Conservation (phyloP, 2,329 filamentous ascomycete species). For the Trichoderma hamatum region DNA sequence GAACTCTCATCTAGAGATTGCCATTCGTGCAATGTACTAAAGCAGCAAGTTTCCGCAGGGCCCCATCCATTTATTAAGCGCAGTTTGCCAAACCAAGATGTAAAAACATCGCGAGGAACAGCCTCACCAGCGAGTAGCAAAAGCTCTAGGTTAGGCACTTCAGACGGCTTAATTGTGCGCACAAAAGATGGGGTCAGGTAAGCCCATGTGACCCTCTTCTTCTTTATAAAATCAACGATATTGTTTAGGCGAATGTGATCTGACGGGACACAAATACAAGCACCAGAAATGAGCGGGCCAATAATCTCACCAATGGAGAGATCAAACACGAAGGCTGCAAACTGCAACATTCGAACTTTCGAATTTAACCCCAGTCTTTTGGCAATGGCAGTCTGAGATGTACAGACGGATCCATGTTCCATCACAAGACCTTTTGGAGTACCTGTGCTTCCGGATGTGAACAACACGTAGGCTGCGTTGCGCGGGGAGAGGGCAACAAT, state of each 20-base stretch:
- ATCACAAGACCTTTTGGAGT: conserved; percentile 21
- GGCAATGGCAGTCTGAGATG: conserved; percentile 4
- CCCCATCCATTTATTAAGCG: conserved; percentile 31
- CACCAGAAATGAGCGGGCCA: conserved; percentile 22
- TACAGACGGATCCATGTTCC: conserved; percentile 24
- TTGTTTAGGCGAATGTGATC: conserved; percentile 26
- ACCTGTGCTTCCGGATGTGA: conserved; percentile 22
- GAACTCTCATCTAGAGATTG: conserved; percentile 16
- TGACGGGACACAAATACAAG: conserved; percentile 18
- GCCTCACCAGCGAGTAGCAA: conserved; percentile 28
- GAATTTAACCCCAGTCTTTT: conserved; percentile 9
- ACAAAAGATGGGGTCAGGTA: conserved; percentile 26
- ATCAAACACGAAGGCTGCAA: conserved; percentile 27
- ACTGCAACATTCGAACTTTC: conserved; percentile 22
- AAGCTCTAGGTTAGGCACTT: conserved; percentile 26
- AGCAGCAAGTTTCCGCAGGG: conserved; percentile 29
- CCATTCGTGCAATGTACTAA: conserved; percentile 26
- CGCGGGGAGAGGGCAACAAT: conserved; percentile 5
- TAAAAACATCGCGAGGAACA: conserved; percentile 20
- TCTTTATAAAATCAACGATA: conserved; percentile 18
- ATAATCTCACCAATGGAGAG: conserved; percentile 27
- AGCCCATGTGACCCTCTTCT: conserved; percentile 12
- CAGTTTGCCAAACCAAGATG: conserved; percentile 26
- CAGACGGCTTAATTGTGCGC: conserved; percentile 11
- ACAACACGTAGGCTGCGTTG: conserved; percentile 18